phyloP scores from a whole-genome alignment of 345 rosid species.

The Microthlaspi erraticum region DNA sequence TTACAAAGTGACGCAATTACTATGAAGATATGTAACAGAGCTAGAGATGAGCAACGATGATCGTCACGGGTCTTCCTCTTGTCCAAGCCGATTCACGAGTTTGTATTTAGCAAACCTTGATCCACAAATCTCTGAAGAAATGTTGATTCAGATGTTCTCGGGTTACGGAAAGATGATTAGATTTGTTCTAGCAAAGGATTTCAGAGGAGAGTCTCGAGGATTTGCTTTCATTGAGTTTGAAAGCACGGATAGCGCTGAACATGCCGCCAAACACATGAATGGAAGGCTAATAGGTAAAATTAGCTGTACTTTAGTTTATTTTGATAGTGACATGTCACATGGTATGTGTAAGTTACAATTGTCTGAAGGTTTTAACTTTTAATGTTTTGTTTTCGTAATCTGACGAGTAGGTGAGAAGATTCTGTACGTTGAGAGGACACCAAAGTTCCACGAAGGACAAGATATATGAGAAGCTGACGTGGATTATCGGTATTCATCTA shows the following conservation, averaged over 20 bases:
- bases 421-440: constrained; percentile 35
- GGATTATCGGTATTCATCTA: background rate
- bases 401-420: constrained; percentile 37
- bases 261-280: constrained; percentile 24
- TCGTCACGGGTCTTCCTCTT: constrained; percentile 12
- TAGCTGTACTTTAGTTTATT: background rate
- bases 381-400: constrained; percentile 1
- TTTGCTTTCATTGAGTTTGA: constrained; percentile 42
- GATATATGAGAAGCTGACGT: constrained; percentile 10
- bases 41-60: constrained; percentile 15
- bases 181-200: constrained; percentile 31
- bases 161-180: constrained; percentile 21
- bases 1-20: constrained; percentile 10
- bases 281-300: constrained; percentile 29
- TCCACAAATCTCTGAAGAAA: constrained; percentile 25
- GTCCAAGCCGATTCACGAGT: constrained; percentile 16
- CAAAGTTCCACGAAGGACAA: constrained; percentile 30
- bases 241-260: constrained; percentile 16
- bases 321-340: too few species aligned
- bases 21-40: constrained; percentile 22
- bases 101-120: constrained; percentile 37
- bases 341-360: background rate
- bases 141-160: constrained; percentile 28
- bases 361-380: background rate
- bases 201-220: constrained; percentile 38